phyloP scores from a whole-genome alignment of 768 basidiomycete species.

The Hirschioporus abietinus region DNA sequence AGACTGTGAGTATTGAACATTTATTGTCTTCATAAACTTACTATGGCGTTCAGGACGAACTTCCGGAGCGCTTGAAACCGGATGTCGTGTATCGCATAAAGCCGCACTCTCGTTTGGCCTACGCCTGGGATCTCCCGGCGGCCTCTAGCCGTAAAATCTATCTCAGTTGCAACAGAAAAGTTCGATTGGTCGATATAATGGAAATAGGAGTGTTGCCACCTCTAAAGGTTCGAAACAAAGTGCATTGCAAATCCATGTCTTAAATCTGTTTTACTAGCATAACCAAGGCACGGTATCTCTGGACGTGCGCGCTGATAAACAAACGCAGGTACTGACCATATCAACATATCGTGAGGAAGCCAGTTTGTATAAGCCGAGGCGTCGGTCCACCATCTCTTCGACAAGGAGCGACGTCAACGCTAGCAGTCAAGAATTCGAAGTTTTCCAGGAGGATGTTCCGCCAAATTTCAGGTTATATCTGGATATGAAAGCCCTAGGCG shows the following conservation, averaged over 20 bases:
- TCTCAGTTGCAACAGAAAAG: slow-evolving; percentile 54
- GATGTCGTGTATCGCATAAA: slow-evolving; percentile 49
- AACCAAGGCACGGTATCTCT: slow-evolving; percentile 65
- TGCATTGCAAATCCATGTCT: not conserved
- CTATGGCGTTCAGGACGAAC: slow-evolving; percentile 3
- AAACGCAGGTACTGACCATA: slow-evolving; percentile 80
- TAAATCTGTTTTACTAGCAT: not conserved
- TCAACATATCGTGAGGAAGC: slow-evolving; percentile 80
- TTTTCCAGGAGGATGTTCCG: slow-evolving; percentile 66
- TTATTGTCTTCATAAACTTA: slow-evolving; percentile 6
- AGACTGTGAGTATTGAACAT: slow-evolving; percentile 48
- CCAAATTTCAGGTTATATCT: slow-evolving; percentile 64
- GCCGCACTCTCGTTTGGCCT: slow-evolving; percentile 51
- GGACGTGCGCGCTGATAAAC: slow-evolving; percentile 87
- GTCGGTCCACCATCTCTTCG: slow-evolving; percentile 41
- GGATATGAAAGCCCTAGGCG: slow-evolving; percentile 84
- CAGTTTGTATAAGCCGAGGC: slow-evolving; percentile 82
- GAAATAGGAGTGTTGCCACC: slow-evolving; percentile 92
- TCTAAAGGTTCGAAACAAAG: slow-evolving; percentile 40
- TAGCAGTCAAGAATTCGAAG: slow-evolving; percentile 77
- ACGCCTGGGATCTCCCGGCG: slow-evolving; percentile 94
- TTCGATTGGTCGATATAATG: slow-evolving; percentile 79
- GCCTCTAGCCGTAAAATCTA: slow-evolving; percentile 74
- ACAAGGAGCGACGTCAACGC: slow-evolving; percentile 66
- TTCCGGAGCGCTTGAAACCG: slow-evolving; percentile 26